Base-by-base conservation (phyloP, 768 basidiomycete genomes). In the Termitomyces sp. region DNA sequence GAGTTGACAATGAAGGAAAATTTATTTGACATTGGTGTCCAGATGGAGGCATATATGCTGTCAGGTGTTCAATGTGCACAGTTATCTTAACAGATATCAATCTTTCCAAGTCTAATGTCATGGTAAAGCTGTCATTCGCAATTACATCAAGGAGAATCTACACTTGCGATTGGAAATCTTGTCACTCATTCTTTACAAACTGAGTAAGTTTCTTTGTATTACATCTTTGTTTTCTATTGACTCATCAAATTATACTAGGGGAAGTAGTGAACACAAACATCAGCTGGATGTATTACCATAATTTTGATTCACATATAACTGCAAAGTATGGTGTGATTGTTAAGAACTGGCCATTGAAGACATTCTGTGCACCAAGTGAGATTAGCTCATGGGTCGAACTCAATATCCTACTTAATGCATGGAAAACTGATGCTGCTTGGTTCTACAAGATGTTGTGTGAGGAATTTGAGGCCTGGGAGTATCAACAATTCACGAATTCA, bases 291-390 rank as follows among this genome's bases (percentile, higher is more conserved):
- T 30, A 30, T 7, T 66, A 66, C 50, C 47, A n/a, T 0, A 65
- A 65, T 34, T 67, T 67, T n/a, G 56, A 61, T 20, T 33, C 33
- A 5, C n/a, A 59, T 9, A 64, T 65, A 32, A 65, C 66, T 9
- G 33, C 24, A 18, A 53, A 50, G 26, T 36, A 59, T 34, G 43
- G 43, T 5, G 42, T 66, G 7, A 40, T 65, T 14, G 32, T 67
- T 22, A 60, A 62, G 18, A 47, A 50, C 43, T 67, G 64, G 63
- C 66, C 63, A 2, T 58, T 65, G 20, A 32, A 52, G 12, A 60
- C 59, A 40, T 65, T 67, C 39, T 61, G 60, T 47, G 32, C 14
- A 10, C 65, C 62, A 16, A 53, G 57, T 16, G 36, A 57, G 12
- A 53, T 63, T n/a, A 20, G 32, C 8, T 55, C 56, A 18, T 43